Base-by-base conservation (phyloP, 371 early-diverging fungal genomes). In the Mucor lusitanicus region DNA sequence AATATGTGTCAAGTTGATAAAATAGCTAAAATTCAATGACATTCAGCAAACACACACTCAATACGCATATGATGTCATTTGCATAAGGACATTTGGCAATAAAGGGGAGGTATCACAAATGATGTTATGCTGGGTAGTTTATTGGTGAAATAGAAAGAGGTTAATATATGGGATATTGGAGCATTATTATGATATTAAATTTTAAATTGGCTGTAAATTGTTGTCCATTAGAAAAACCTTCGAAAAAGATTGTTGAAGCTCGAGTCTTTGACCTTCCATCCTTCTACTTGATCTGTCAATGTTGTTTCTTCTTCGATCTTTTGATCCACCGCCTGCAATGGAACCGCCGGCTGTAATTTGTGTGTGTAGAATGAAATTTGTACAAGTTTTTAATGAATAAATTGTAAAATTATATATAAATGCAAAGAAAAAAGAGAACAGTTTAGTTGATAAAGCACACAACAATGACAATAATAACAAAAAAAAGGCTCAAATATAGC, bases 221-320 rank as follows among this genome's bases (percentile, higher is more conserved):
- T 6, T 6, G 21, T 48, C 23, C 12, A 63, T 73, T 63, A 79
- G 42, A 79, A 74, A 65, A 77, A 78, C 17, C 81, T 72, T 53
- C 76, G 73, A 37, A 81, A 73, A 30, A 78, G 67, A 40, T 65
- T 74, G 67, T 78, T 76, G n/a, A 78, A 55, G 15, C 77, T 40
- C 3, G 67, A 46, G 53, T 71, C 67, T 53, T 58, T 65, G 33
- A 70, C 60, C 39, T 35, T 58, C 71, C 71, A 69, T 21, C 70
- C 63, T 69, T 73, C 73, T 6, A 58, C 63, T 40, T 66, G 66
- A 55, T 68, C 59, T 32, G 73, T 54, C 35, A 68, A 39, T 28
- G 59, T 56, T 30, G 54, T 55, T 27, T 39, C 62, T 25, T 68
- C 66, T 50, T 59, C 59, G 50, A 50, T 28, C 44, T 58, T 64